Base-by-base conservation (phyloP, 2,329 filamentous ascomycete species). In the Phaeophleospora eucalypticola region DNA sequence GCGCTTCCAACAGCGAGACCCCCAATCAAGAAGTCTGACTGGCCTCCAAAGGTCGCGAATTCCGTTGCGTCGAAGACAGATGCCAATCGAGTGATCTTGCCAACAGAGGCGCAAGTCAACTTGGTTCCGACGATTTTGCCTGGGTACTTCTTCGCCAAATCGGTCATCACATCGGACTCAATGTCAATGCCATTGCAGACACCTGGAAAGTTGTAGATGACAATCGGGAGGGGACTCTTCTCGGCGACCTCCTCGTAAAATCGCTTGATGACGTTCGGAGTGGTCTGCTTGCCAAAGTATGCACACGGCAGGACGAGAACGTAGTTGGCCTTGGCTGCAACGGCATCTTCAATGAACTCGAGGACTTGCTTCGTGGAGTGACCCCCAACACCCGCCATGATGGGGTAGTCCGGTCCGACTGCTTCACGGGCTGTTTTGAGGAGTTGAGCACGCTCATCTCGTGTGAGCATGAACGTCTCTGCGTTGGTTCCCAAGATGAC, bases 131-230 rank as follows among this genome's bases (percentile, higher is more conserved):
- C 79, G 54, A 87, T 84, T 54, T 85, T 86, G 14, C 32, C 24
- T 15, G 45, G 36, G 61, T 84, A 79, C 2, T 54, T 53, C 49
- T 73, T 66, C 10, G 77, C 75, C 3, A 86, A 70, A 0, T 70
- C 67, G 2, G 76, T 69, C 53, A 87, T 81, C 57, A 79, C 76
- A 52, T 86, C 82, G 0, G 81, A 85, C 60, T 81, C 79, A 36
- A 87, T 71, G 57, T 87, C 84, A 8, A 87, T 71, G 3, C 84
- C 84, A 10, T 81, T 77, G 18, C 77, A 81, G 3, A 84, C 82
- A 4, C 74, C 81, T 1, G 84, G 84, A 70, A 83, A 87, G 67
- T 87, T 87, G 72, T 87, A 87, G 48, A 88, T 81, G 34, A 87
- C 67, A 18, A 87, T 44, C 6, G 53, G 53, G 8, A 56, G 37